These are phyloP conservation scores for Quercus lobata DNA, from an alignment of 331 rosid species.

Conservation along the genomic window DNA sequence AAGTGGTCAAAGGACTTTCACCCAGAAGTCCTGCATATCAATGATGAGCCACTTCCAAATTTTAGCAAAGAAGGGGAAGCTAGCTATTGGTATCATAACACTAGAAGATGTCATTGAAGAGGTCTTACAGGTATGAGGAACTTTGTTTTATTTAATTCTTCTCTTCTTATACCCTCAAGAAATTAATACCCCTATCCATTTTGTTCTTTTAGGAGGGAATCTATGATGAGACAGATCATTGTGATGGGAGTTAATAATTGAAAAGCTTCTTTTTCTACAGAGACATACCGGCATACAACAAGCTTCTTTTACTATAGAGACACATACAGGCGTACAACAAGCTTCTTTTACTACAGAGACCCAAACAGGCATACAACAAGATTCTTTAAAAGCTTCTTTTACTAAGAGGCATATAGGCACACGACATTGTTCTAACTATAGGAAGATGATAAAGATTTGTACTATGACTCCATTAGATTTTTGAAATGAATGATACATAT, in stretches of 20 bases:
- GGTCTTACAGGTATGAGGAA: conserved; percentile 68
- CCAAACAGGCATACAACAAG: no score
- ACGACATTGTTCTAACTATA: neutral
- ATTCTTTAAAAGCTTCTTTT: neutral
- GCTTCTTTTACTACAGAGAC: neutral
- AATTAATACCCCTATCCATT: neutral
- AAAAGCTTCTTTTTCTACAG: neutral
- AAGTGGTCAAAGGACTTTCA: conserved; percentile 66
- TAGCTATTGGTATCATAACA: conserved; percentile 84
- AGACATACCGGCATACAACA: neutral
- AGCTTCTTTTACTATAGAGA: no score
- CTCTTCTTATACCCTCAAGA: neutral
- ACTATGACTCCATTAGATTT: neutral
- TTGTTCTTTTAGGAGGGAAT: conserved; percentile 70
- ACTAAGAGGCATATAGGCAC: neutral
- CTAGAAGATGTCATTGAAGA: conserved; percentile 96
- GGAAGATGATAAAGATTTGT: neutral
- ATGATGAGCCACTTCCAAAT: conserved; percentile 58
- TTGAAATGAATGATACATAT: neutral
- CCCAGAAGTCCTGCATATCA: conserved; percentile 74
- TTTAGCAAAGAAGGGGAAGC: conserved; percentile 76
- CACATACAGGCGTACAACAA: neutral
- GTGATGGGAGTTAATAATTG: neutral
- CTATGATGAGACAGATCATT: conserved; percentile 92
- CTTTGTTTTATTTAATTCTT: neutral